These are phyloP conservation scores for Cylindrodendrum hubeiense DNA, from an alignment of 2,329 filamentous ascomycete species.

Conservation along the genomic window DNA sequence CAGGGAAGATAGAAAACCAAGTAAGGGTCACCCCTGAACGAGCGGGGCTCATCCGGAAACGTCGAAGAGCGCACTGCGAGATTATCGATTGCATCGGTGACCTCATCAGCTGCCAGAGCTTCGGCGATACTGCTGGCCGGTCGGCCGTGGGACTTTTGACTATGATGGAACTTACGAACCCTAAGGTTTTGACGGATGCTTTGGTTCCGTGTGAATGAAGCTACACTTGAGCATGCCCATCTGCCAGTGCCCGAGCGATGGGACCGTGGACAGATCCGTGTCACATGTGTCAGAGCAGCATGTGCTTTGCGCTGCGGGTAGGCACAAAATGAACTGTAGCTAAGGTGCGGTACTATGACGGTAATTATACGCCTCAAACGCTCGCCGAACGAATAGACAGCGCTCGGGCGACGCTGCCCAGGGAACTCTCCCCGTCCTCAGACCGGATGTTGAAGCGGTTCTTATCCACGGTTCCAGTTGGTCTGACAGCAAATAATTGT, in stretches of 20 bases:
- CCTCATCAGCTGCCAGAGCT: conserved; percentile 25
- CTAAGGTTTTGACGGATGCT: conserved; percentile 15
- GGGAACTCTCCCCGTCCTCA: background rate
- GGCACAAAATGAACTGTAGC: conserved; percentile 1
- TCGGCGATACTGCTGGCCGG: conserved; percentile 24
- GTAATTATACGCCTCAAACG: conserved; percentile 9
- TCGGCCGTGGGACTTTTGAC: conserved; percentile 24
- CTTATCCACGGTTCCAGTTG: conserved; percentile 1
- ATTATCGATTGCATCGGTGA: conserved; percentile 24
- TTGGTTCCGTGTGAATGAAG: conserved; percentile 16
- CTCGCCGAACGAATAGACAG: conserved; percentile 18
- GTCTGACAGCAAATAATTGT: background rate
- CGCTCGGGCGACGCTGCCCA: conserved; percentile 6
- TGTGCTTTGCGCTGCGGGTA: conserved; percentile 2
- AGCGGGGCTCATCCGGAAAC: conserved; percentile 16
- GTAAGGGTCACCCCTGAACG: conserved; percentile 27
- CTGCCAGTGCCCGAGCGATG: conserved; percentile 18
- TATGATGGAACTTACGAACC: conserved; percentile 13
- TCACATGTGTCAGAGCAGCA: conserved; percentile 1
- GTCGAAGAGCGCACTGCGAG: conserved; percentile 19
- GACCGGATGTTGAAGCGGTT: background rate
- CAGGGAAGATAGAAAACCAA: conserved; percentile 21
- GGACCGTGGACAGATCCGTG: conserved; percentile 23
- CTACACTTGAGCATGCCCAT: conserved; percentile 10
- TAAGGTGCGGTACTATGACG: background rate